These are phyloP conservation scores for Lactifluus pinguis DNA, from an alignment of 768 basidiomycete species.

Conservation along the genomic window DNA sequence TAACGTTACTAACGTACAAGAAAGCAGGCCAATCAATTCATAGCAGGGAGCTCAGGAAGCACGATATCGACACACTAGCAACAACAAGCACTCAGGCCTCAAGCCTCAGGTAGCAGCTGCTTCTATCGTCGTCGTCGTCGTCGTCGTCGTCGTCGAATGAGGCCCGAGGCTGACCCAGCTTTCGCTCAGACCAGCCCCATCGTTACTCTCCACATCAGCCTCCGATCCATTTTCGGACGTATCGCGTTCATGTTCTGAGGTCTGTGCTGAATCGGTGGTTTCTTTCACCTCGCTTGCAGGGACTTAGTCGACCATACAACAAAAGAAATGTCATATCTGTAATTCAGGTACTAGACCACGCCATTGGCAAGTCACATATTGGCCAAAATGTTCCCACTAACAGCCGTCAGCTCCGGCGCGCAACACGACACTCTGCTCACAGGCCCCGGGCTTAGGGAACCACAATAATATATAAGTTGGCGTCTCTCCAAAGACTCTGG, in stretches of 20 bases:
- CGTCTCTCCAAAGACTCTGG: too few relatives aligned
- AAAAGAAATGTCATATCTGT: too few relatives aligned
- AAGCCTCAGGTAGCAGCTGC: conserved; percentile 3
- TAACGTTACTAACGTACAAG: conserved; percentile 4
- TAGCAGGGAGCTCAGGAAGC: background rate
- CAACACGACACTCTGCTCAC: too few relatives aligned
- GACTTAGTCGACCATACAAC: background rate
- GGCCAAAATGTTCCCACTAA: too few relatives aligned
- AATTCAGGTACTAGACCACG: too few relatives aligned
- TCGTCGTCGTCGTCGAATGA: background rate
- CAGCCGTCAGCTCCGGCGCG: too few relatives aligned
- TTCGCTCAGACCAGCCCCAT: conserved; percentile 40
- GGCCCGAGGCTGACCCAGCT: conserved; percentile 62
- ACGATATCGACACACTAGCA: background rate
- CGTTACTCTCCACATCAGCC: conserved; percentile 61
- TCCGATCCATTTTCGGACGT: conserved; percentile 48
- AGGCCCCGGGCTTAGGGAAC: too few relatives aligned
- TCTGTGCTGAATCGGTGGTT: conserved; percentile 14
- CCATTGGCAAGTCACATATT: too few relatives aligned
- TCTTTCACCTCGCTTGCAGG: background rate
- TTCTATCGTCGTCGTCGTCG: background rate
- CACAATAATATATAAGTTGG: too few relatives aligned
- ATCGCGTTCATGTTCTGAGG: conserved; percentile 22
- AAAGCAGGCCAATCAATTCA: background rate
- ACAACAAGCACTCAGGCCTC: background rate